phyloP scores from a whole-genome alignment of 2,329 filamentous ascomycete genomes.

The Onygenales sp. region DNA sequence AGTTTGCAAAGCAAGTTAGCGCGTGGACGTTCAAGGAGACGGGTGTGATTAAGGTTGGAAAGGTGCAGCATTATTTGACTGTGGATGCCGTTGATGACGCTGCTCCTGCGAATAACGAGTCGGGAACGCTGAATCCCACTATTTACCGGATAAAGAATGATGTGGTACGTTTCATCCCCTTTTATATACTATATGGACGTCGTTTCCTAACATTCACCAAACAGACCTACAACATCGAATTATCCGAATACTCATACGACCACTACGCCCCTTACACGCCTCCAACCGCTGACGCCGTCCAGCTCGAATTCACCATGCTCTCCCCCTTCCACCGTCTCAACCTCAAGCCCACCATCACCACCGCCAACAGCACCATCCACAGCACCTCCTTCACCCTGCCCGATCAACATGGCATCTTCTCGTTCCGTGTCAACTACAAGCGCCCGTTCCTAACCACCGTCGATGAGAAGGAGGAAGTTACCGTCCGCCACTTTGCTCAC shows the following conservation, averaged over 20 bases:
- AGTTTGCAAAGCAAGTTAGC: constrained; percentile 76
- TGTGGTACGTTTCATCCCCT: constrained; percentile 57
- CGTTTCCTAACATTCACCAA: constrained; percentile 18
- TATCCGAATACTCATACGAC: constrained; percentile 75
- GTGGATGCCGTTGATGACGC: constrained; percentile 44
- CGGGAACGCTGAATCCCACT: constrained; percentile 54
- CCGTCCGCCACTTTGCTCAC: constrained; percentile 92
- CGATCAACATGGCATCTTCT: constrained; percentile 98
- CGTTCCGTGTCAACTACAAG: constrained; percentile 96
- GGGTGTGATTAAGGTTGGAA: constrained; percentile 77
- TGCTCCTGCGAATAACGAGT: constrained; percentile 37
- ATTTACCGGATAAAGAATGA: constrained; percentile 97
- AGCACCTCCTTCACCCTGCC: constrained; percentile 69
- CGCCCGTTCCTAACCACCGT: constrained; percentile 80
- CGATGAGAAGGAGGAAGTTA: constrained; percentile 91
- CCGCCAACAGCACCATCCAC: constrained; percentile 63
- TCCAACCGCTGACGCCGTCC: constrained; percentile 61
- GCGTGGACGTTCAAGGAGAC: constrained; percentile 95
- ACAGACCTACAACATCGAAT: constrained; percentile 74
- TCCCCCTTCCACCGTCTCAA: constrained; percentile 89
- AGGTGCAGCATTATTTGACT: constrained; percentile 63
- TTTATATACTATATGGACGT: not conserved
- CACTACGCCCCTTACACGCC: constrained; percentile 65
- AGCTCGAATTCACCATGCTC: constrained; percentile 98
- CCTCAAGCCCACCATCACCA: constrained; percentile 50